These are phyloP conservation scores for Lecanicillium sp. DNA, from an alignment of 2,329 filamentous ascomycete species.

Conservation along the genomic window DNA sequence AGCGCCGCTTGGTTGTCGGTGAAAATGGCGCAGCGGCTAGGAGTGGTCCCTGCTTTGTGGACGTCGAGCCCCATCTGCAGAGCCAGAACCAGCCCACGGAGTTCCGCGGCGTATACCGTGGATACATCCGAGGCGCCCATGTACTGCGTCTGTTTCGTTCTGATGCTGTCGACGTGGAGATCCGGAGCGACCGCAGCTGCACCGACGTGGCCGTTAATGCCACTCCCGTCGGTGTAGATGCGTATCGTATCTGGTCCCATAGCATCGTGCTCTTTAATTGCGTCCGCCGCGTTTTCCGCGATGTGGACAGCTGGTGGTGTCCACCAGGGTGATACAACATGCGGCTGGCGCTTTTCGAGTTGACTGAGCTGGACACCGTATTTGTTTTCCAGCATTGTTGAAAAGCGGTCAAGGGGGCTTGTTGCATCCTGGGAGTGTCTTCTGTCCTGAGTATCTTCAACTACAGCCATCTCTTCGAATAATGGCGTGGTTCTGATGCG, in stretches of 20 bases:
- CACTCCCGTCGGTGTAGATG: constrained; percentile 6
- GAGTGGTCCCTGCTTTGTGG: neutral
- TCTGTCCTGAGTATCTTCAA: no score
- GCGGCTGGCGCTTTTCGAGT: constrained; percentile 9
- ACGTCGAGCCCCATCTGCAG: constrained; percentile 3
- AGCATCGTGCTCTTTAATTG: constrained; percentile 3
- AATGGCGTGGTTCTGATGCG: constrained; percentile 13
- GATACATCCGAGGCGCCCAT: constrained; percentile 4
- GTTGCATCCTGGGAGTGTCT: no score
- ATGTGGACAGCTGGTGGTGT: neutral
- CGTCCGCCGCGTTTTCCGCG: neutral
- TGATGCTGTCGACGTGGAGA: neutral
- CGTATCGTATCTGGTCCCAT: constrained; percentile 2
- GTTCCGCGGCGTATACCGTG: constrained; percentile 7
- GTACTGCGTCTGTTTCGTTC: constrained; percentile 1
- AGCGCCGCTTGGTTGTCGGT: constrained; percentile 9
- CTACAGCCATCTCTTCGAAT: constrained; percentile 9
- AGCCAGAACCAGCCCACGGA: constrained; percentile 7
- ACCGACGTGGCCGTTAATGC: constrained; percentile 5
- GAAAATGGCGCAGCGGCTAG: constrained; percentile 2
- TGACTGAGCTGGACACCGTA: constrained; percentile 7
- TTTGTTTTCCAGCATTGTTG: constrained; percentile 7
- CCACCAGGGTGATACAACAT: constrained; percentile 7
- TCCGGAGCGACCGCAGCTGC: constrained; percentile 4
- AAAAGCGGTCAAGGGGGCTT: no score